phyloP scores from a whole-genome alignment of 2,329 filamentous ascomycete species.

The Incumbomyces lentus region DNA sequence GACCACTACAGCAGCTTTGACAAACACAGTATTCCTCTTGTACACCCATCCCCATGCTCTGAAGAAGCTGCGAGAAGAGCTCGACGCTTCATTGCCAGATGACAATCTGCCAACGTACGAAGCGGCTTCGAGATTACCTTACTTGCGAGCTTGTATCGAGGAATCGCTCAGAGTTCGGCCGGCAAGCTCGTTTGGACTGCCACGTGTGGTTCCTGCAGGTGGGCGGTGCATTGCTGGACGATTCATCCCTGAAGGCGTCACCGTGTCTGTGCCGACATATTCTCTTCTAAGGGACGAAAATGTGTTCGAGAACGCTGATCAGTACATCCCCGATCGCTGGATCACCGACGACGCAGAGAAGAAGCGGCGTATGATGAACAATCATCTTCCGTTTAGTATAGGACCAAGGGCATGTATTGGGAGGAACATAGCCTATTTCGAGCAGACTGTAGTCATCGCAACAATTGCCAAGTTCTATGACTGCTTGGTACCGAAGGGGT shows the following conservation, averaged over 20 bases:
- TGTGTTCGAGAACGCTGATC: constrained; percentile 4
- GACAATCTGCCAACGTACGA: constrained; percentile 6
- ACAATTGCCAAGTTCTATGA: constrained; percentile 34
- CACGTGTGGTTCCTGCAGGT: constrained; percentile 9
- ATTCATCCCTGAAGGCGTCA: constrained; percentile 11
- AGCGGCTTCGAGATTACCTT: constrained; percentile 6
- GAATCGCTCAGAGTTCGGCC: constrained; percentile 15
- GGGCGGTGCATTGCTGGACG: constrained; percentile 12
- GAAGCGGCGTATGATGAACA: constrained; percentile 8
- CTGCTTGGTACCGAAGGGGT: constrained; percentile 34
- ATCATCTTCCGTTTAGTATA: constrained; percentile 48
- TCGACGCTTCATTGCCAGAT: constrained; percentile 4
- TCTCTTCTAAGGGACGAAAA: constrained; percentile 8
- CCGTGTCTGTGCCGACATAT: constrained; percentile 13
- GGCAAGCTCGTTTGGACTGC: constrained; percentile 10
- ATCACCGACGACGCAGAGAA: constrained; percentile 8
- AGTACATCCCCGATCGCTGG: constrained; percentile 10
- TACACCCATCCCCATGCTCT: constrained; percentile 10
- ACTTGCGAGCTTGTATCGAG: constrained; percentile 15
- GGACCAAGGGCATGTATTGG: constrained; percentile 64
- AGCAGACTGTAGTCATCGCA: constrained; percentile 37
- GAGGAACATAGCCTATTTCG: constrained; percentile 44
- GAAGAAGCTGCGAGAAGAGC: constrained; percentile 9
- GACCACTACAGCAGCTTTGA: constrained; percentile 13
- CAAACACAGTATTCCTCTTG: constrained; percentile 12